Conservation (phyloP, 371 early-diverging fungal species). For the Catenaria anguillulae region DNA sequence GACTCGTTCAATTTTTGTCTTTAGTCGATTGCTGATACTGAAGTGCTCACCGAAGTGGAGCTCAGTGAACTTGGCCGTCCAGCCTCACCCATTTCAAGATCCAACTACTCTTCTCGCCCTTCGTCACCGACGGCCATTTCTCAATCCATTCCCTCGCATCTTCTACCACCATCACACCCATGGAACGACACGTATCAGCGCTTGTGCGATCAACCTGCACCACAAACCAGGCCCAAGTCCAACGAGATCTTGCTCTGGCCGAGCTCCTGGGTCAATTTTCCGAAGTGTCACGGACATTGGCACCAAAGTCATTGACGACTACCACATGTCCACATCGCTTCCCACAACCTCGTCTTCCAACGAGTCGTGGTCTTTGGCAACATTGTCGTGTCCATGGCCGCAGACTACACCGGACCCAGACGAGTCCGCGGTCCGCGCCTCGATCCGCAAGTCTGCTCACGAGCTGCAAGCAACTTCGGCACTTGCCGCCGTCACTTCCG, state of each 20-base stretch:
- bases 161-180: slow-evolving; percentile 10
- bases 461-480: slow-evolving; percentile 27
- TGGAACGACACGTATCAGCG: slow-evolving; percentile 30
- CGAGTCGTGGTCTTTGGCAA: slow-evolving; percentile 17
- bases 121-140: no score
- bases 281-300: slow-evolving; percentile 22
- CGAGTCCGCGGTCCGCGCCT: slow-evolving; percentile 13
- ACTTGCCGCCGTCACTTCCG: slow-evolving; percentile 14
- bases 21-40: not conserved
- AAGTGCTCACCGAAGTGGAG: not conserved
- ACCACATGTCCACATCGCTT: slow-evolving; percentile 15
- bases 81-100: no score
- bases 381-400: slow-evolving; percentile 27
- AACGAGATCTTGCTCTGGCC: slow-evolving; percentile 21
- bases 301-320: slow-evolving; percentile 28
- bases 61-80: no score
- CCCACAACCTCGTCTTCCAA: not conserved
- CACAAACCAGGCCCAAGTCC: slow-evolving; percentile 3
- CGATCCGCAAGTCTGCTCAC: slow-evolving; percentile 12
- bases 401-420: slow-evolving; percentile 4
- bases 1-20: no score
- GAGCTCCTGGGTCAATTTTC: slow-evolving; percentile 30
- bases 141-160: no score
- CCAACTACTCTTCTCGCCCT: no score
- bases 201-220: slow-evolving; percentile 11